phyloP scores from a whole-genome alignment of 2,329 filamentous ascomycete species.

The Penicillium sp. region DNA sequence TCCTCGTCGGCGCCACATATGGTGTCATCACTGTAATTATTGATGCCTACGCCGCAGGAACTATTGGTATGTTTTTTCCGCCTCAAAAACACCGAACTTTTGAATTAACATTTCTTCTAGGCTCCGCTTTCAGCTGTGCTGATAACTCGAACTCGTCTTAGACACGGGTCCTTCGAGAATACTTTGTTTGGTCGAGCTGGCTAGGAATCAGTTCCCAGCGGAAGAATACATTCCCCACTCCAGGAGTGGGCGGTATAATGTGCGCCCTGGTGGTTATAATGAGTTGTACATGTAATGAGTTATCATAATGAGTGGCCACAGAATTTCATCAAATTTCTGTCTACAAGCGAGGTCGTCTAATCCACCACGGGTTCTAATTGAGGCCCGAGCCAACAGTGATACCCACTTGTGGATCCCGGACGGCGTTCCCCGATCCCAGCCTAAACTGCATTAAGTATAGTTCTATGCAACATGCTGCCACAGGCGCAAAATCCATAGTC shows the following conservation, averaged over 20 bases:
- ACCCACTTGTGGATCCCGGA: too few relatives aligned
- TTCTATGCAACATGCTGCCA: too few relatives aligned
- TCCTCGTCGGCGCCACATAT: constrained; percentile 47
- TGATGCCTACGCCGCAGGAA: constrained; percentile 21
- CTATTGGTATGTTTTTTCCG: constrained; percentile 16
- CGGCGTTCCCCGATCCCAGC: too few relatives aligned
- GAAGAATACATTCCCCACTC: too few relatives aligned
- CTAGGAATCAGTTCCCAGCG: too few relatives aligned
- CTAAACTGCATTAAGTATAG: too few relatives aligned
- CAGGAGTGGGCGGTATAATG: neutral
- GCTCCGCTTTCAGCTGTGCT: constrained; percentile 25
- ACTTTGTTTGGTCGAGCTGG: too few relatives aligned
- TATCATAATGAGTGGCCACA: neutral
- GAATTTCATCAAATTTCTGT: too few relatives aligned
- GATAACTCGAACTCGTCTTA: constrained; percentile 25
- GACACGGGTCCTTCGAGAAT: neutral
- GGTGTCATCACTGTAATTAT: constrained; percentile 22
- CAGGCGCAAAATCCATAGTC: too few relatives aligned
- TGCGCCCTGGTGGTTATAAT: neutral
- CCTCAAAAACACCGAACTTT: neutral
- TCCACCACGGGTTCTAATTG: too few relatives aligned
- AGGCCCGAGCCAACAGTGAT: too few relatives aligned
- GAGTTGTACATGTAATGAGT: neutral
- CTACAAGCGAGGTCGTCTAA: too few relatives aligned
- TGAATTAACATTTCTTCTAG: constrained; percentile 8